phyloP scores from a whole-genome alignment of 495 filamentous ascomycete species.

The Xylaria grammica region DNA sequence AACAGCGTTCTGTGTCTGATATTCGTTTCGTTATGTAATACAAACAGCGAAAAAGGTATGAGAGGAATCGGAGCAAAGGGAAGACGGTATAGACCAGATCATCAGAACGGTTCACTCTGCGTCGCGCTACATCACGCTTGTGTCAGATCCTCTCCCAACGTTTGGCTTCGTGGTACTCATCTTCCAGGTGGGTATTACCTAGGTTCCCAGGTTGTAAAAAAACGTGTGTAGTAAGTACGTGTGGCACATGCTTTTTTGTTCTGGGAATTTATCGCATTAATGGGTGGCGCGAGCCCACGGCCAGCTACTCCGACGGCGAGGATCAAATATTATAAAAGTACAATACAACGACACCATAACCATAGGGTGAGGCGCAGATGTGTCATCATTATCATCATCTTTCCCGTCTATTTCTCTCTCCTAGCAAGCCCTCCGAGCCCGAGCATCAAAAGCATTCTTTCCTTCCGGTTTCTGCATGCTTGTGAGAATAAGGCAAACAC shows the following conservation, averaged over 20 bases:
- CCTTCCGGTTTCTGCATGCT: not conserved
- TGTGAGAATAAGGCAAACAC: not conserved
- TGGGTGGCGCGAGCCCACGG: not conserved
- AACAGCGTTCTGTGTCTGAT: not conserved
- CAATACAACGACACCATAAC: not conserved
- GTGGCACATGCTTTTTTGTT: no score
- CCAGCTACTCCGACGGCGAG: not conserved
- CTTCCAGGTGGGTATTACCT: not conserved
- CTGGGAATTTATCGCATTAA: not conserved
- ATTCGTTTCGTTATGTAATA: not conserved
- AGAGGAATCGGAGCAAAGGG: not conserved
- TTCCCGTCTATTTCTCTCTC: not conserved
- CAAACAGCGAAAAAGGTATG: not conserved
- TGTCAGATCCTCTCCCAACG: not conserved
- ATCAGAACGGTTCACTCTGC: not conserved
- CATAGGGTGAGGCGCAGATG: not conserved
- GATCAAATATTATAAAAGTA: not conserved
- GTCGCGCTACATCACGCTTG: not conserved
- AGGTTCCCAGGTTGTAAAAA: no score
- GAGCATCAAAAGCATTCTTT: constrained; percentile 4
- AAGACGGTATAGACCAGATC: not conserved
- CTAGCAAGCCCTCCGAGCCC: not conserved
- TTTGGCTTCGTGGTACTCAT: not conserved
- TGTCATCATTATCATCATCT: not conserved
- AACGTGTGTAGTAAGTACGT: not conserved